phyloP scores from a whole-genome alignment of 1,284 basidiomycete genomes.

The Rhodotorula sp. region DNA sequence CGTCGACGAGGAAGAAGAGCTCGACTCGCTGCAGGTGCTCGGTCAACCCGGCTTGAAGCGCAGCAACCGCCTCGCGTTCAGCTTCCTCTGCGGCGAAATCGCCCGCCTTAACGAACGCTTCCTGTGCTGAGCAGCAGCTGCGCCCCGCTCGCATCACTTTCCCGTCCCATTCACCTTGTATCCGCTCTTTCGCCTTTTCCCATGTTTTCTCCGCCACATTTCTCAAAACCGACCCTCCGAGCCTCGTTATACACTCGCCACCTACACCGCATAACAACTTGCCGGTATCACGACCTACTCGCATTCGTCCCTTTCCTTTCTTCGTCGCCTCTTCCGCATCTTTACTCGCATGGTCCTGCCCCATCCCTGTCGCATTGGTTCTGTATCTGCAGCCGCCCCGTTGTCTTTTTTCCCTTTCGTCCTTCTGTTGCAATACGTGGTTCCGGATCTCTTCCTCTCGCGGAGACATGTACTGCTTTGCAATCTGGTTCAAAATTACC shows the following conservation, averaged over 20 bases:
- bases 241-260: not conserved
- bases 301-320: too few species aligned
- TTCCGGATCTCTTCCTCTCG: too few species aligned
- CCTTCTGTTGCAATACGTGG: too few species aligned
- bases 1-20: conserved; percentile 12
- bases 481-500: too few species aligned
- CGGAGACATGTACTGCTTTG: too few species aligned
- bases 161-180: not conserved
- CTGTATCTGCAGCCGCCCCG: too few species aligned
- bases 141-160: not conserved
- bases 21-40: conserved; percentile 12
- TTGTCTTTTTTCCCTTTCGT: too few species aligned
- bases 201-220: not conserved
- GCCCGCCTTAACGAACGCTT: conserved; percentile 44
- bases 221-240: not conserved
- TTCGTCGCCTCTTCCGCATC: too few species aligned
- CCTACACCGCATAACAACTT: not conserved
- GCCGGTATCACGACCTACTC: too few species aligned
- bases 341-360: too few species aligned
- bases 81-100: conserved; percentile 40
- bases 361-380: too few species aligned
- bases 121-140: conserved; percentile 11
- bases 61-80: conserved; percentile 40
- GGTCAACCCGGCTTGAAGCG: conserved; percentile 34
- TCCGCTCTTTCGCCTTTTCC: too few species aligned